These are phyloP conservation scores for Cryptococcus sp. DNA, from an alignment of 1,284 basidiomycete species.

Conservation along the genomic window DNA sequence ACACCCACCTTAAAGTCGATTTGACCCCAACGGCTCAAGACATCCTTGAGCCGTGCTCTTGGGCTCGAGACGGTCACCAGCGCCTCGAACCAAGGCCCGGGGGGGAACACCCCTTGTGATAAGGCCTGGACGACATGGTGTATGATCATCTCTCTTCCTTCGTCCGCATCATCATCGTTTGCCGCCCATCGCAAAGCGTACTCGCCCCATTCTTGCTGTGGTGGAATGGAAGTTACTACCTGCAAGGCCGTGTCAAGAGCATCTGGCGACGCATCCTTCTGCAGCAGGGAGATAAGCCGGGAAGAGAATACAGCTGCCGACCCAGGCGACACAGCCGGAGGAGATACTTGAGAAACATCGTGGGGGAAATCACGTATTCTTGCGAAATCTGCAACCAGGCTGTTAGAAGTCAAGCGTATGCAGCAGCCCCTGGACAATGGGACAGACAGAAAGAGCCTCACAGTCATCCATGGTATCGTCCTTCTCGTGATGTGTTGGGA, in stretches of 20 bases:
- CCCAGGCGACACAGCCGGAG: background rate
- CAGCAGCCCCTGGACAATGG: background rate
- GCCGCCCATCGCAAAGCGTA: slow-evolving; percentile 3
- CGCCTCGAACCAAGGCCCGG: slow-evolving; percentile 1
- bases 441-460: background rate
- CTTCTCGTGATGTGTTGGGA: no score
- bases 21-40: slow-evolving; percentile 9
- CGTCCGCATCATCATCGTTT: background rate
- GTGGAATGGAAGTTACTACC: background rate
- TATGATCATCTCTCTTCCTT: background rate
- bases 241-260: slow-evolving; percentile 5
- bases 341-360: background rate
- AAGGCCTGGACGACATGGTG: background rate
- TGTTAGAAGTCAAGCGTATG: background rate
- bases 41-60: background rate
- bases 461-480: background rate
- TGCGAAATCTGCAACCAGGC: background rate
- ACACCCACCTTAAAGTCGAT: slow-evolving; percentile 11
- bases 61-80: background rate
- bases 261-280: background rate
- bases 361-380: background rate
- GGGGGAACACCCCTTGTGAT: slow-evolving; percentile 1
- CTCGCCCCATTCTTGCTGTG: background rate
- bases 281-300: background rate
- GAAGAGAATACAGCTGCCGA: background rate